Evolutionary conservation across 352 stramenopile genomes (phyloP).

Genomic region (Blastocystis sp.): DNA sequence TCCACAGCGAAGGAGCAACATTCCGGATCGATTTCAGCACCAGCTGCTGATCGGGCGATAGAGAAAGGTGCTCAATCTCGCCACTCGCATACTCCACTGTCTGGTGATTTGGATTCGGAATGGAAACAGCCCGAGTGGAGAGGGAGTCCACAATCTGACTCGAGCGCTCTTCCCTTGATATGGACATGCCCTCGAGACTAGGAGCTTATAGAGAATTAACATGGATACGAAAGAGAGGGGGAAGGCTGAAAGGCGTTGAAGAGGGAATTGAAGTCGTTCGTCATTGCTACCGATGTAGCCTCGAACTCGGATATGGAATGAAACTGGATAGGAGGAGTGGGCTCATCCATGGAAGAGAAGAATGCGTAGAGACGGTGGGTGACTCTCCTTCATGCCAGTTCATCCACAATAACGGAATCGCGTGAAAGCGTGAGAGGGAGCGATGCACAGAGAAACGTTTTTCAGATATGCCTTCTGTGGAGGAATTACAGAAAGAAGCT

Average conservation of each 20-base stretch:
- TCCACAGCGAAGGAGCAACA: neutral
- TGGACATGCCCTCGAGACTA: neutral
- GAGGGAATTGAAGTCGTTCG: neutral
- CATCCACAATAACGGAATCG: too few relatives aligned
- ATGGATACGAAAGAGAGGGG: neutral
- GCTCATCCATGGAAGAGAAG: neutral
- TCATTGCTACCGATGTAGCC: neutral
- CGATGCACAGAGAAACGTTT: neutral
- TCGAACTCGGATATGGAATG: neutral
- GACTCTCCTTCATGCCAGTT: too few relatives aligned
- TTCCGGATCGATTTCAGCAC: neutral
- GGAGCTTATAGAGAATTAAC: neutral
- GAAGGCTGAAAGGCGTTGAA: neutral
- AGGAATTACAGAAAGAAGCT: slow-evolving; percentile 60
- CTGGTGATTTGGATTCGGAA: neutral
- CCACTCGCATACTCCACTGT: neutral
- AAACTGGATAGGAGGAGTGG: neutral
- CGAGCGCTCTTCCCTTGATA: neutral
- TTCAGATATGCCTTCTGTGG: slow-evolving; percentile 24
- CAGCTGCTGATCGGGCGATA: neutral
- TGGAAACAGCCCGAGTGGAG: neutral
- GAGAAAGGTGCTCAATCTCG: neutral
- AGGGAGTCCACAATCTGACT: neutral
- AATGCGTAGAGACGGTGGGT: neutral
- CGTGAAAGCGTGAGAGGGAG: too few relatives aligned